Base-by-base conservation (phyloP, 1,284 basidiomycete genomes). In the Trametes sp. region DNA sequence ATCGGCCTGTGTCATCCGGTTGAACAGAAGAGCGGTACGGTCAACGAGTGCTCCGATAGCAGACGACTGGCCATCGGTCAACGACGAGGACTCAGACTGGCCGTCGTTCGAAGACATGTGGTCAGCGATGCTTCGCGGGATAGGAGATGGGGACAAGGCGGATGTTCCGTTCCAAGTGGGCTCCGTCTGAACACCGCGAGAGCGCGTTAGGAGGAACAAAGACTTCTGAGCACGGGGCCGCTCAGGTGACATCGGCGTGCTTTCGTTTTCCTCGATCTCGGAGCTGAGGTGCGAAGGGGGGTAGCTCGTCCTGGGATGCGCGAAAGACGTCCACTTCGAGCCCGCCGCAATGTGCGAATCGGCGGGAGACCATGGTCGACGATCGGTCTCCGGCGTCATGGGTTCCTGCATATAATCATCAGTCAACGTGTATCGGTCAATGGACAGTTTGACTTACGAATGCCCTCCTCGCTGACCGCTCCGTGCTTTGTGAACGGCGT, bases 111-210 rank as follows among this genome's bases (percentile, higher is more conserved):
- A 80, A 3, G 85, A 83, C 4, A 81, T 82, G 14, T 78, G 54
- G 46, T 85, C 84, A 21, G 69, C 72, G 19, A 72, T 78, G 69
- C 59, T 74, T 68, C 63, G 82, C 70, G 65, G 81, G 13, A 75
- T 74, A 8, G 78, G 79, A 19, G 76, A 75, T 21, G 77, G 70
- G n/a, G 72, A 70, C 14, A 78, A 71, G 21, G 71, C 56, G 44
- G 66, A 72, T 26, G 69, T 65, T 65, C 73, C 77, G 26, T 54
- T 59, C 54, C 62, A 68, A 14, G 65, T 50, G 4, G 72, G 67
- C 54, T 95, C 92, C 0, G 93, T 95, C 73, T 96, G 95, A 1
- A 93, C 85, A 5, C 86, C 90, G 46, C 85, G 82, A 16, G 87
- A 89, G 2, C 86, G 82, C 11, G 84, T 87, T 10, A 90, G 80